phyloP scores from a whole-genome alignment of 176 grass and related monocot species.

The Oryza punctata region DNA sequence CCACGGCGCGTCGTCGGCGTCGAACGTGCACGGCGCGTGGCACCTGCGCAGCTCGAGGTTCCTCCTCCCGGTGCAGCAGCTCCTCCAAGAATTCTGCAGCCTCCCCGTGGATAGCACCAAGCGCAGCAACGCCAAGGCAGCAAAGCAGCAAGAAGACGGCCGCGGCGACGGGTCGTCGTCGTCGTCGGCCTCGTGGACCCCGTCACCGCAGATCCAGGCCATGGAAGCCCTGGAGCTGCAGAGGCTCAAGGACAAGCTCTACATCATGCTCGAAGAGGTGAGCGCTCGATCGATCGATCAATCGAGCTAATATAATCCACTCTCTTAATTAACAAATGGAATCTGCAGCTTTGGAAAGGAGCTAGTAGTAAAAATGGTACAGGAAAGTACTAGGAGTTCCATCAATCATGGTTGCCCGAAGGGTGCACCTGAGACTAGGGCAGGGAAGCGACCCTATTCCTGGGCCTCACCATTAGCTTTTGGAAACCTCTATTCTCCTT shows the following conservation, averaged over 20 bases:
- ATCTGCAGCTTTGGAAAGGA: conserved; percentile 3
- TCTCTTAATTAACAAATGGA: conserved; percentile 38
- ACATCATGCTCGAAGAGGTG: conserved; percentile 96
- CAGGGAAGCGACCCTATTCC: conserved; percentile 58
- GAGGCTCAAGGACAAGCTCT: conserved; percentile 78
- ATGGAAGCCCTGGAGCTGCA: conserved; percentile 80
- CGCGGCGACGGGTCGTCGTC: conserved; percentile 55
- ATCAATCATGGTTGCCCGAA: conserved; percentile 72
- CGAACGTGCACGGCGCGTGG: conserved; percentile 29
- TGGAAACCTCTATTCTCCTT: conserved; percentile 95
- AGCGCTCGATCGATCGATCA: not conserved
- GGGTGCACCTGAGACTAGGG: conserved; percentile 69
- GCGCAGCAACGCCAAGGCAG: conserved; percentile 5
- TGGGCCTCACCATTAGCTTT: conserved; percentile 68
- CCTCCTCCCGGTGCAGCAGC: conserved; percentile 66
- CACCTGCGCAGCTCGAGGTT: conserved; percentile 67
- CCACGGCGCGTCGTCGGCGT: conserved; percentile 14
- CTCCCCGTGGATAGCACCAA: conserved; percentile 40
- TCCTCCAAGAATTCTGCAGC: conserved; percentile 86
- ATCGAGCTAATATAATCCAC: conserved; percentile 20
- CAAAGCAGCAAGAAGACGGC: conserved; percentile 10
- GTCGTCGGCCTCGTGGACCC: conserved; percentile 52
- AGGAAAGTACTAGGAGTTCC: conserved; percentile 41
- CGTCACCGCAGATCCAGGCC: conserved; percentile 61
- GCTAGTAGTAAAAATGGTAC: not conserved